Evolutionary conservation across 1,284 basidiomycete genomes (phyloP).

Genomic region (Apiotrichum mycotoxinovorans): DNA sequence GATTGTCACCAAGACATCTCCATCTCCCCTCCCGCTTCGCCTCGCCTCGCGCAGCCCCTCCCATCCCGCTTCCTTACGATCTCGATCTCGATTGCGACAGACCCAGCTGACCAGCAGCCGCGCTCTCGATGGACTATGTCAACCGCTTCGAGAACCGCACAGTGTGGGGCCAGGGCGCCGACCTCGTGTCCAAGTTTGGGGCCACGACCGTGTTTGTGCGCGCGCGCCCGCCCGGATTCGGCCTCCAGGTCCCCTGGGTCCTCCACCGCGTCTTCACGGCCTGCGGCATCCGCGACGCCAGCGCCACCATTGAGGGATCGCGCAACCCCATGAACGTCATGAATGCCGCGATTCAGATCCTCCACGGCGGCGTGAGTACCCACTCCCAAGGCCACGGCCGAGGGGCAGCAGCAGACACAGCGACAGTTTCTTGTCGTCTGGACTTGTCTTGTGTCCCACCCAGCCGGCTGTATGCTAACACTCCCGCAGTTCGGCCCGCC

Average conservation of each 20-base stretch:
- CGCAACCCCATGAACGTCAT: conserved; percentile 68
- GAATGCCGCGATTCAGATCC: conserved; percentile 50
- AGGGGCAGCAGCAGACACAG: no score
- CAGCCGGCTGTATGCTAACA: neutral
- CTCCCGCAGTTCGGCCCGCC: conserved; percentile 24
- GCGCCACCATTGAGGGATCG: conserved; percentile 90
- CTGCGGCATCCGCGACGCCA: conserved; percentile 89
- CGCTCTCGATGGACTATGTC: conserved; percentile 71
- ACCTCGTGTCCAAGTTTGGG: conserved; percentile 78
- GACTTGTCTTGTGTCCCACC: no score
- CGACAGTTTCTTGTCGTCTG: no score
- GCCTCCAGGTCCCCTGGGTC: conserved; percentile 81
- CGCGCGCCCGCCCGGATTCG: conserved; percentile 85
- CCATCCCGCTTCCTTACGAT: neutral
- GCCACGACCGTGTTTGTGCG: conserved; percentile 79
- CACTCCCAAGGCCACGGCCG: neutral
- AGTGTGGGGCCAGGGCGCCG: conserved; percentile 63
- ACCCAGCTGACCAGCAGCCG: conserved; percentile 21
- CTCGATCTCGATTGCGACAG: neutral
- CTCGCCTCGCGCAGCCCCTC: neutral
- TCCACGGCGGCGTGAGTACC: conserved; percentile 48
- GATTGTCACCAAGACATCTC: neutral
- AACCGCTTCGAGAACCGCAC: conserved; percentile 85
- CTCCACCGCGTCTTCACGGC: conserved; percentile 83
- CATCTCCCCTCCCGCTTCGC: no score